Evolutionary conservation across 2,329 filamentous ascomycete species (phyloP), one percentile per base, ranked within the genome.

Genomic region (Orbilia ellipsospora): DNA sequence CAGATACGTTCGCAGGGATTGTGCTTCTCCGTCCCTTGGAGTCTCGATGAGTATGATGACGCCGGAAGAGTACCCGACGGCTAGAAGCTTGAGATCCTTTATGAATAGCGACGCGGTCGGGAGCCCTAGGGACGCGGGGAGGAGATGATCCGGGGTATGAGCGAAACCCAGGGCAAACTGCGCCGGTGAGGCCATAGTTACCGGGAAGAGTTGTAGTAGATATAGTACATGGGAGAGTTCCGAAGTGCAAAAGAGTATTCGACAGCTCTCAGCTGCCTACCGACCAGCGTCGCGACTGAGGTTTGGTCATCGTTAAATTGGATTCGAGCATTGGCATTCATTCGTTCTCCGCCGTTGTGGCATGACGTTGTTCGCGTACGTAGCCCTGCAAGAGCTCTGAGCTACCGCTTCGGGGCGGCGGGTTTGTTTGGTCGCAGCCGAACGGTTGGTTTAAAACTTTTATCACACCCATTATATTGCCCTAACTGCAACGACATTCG

Each of bases 1-100:
- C 7, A 80, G 77, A 20, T 74, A 77, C 13, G 76, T 73, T 42
- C 59, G 73, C 51, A 65, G 64, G n/a, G 54, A 64, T 64, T 75
- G 72, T 12, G 48, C 40, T 8, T 13, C 36, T 48, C 64, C 60
- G 28, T 68, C 62, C 20, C 45, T 20, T 7, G 56, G 36, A 8
- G 62, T 60, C 44, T 72, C 65, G 44, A 77, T 28, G 12, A 77
- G 65, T 12, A 62, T 45, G 12, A 72, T 67, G 10, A 51, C 67
- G 23, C 73, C 73, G 52, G 66, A 66, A 20, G 73, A 63, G 23
- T 77, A 77, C 1, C 66, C 73, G 55, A 77, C 66, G 6, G 66
- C 73, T 5, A 77, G 60, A 23, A 77, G 61, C 40, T 69, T 64
- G 40, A 64, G 59, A 6, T 69, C 45, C 13, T 60, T 64, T 42